These are phyloP conservation scores for Tubosaeta sp. DNA, from an alignment of 768 basidiomycete genomes.

Conservation along the genomic window DNA sequence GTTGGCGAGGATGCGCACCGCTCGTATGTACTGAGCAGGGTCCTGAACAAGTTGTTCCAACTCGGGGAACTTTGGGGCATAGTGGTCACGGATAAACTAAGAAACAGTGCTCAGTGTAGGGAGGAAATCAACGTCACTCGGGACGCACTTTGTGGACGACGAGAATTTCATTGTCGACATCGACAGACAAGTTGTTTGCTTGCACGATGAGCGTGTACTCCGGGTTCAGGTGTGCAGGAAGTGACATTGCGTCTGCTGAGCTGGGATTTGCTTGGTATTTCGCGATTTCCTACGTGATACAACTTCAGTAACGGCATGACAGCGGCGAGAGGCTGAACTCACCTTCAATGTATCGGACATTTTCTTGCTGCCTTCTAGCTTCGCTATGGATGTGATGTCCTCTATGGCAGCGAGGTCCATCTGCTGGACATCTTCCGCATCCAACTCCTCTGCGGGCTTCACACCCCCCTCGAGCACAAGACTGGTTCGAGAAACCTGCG, in stretches of 20 bases:
- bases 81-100: constrained; percentile 97
- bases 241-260: constrained; percentile 69
- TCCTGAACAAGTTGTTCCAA: constrained; percentile 93
- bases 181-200: constrained; percentile 96
- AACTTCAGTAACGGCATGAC: neutral
- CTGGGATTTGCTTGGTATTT: constrained; percentile 81
- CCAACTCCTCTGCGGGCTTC: constrained; percentile 92
- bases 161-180: constrained; percentile 96
- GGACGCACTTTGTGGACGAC: constrained; percentile 84
- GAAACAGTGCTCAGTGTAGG: constrained; percentile 6
- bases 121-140: constrained; percentile 1
- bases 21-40: constrained; percentile 86
- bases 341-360: constrained; percentile 88
- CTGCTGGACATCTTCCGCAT: constrained; percentile 87
- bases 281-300: constrained; percentile 68
- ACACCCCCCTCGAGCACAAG: constrained; percentile 84
- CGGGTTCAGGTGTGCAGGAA: constrained; percentile 83
- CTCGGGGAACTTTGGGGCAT: constrained; percentile 91
- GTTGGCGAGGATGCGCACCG: constrained; percentile 87
- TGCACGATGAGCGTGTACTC: constrained; percentile 97
- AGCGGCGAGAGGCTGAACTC: constrained; percentile 5
- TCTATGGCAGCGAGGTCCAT: constrained; percentile 87
- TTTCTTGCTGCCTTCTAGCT: constrained; percentile 80
- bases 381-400: constrained; percentile 86
- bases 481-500: constrained; percentile 41